Conservation (phyloP, 345 rosid genomes). For the Reutealis trisperma region DNA sequence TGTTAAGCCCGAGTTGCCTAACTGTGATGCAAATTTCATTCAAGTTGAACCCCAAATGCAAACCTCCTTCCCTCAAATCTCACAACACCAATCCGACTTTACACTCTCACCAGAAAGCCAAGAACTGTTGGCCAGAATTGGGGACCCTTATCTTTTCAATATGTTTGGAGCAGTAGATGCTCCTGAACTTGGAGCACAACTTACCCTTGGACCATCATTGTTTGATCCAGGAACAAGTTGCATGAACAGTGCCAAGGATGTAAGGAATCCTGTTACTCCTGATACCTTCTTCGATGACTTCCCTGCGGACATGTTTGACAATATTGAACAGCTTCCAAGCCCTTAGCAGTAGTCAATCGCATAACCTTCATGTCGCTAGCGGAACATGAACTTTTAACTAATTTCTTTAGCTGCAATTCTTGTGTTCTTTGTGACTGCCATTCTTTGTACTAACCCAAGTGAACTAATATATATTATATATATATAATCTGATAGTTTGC, state of each 20-base stretch:
- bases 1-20: conserved; percentile 37
- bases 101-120: conserved; percentile 56
- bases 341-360: conserved; percentile 43
- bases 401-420: neutral
- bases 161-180: conserved; percentile 50
- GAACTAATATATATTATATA: neutral
- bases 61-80: conserved; percentile 28
- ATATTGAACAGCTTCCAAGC: conserved; percentile 51
- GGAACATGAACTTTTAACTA: neutral
- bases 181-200: conserved; percentile 40
- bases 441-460: conserved; percentile 6
- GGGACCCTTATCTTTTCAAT: conserved; percentile 55
- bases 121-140: conserved; percentile 55
- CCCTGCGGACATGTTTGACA: conserved; percentile 72
- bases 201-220: conserved; percentile 46
- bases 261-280: conserved; percentile 19
- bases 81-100: conserved; percentile 38
- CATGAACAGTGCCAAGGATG: conserved; percentile 30
- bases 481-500: neutral
- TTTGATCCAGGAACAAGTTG: conserved; percentile 42
- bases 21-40: conserved; percentile 27
- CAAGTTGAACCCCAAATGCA: conserved; percentile 19
- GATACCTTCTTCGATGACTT: conserved; percentile 72
- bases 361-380: neutral
- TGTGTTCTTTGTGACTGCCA: neutral